Evolutionary conservation across 1,284 basidiomycete genomes (phyloP), one percentile per base, ranked within the genome.

Genomic region (Cerioporus squamosus): DNA sequence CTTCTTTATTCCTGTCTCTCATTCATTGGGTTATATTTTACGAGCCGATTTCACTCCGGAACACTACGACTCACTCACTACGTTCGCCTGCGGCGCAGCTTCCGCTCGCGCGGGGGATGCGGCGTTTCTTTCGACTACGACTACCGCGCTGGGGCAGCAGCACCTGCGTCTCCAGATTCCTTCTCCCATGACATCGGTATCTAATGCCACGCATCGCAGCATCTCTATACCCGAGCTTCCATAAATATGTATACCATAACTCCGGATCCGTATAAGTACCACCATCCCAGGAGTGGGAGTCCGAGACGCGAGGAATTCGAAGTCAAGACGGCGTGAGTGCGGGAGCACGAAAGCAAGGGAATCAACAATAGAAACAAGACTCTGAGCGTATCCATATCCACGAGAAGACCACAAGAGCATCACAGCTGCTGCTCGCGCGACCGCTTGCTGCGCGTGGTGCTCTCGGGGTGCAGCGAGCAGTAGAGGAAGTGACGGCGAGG

Each of bases 401-500:
- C 26, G 26, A 9, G n/a, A n/a, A n/a, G n/a, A n/a, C n/a, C n/a
- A n/a, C n/a, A n/a, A 29, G 26, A 29, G 26, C 15, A 20, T 64
- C 56, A 69, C 5, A 61, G 49, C 51, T 62, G 58, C 51, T 73
- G 58, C 51, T 73, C 71, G 42, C 70, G 66, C 46, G 70, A 67
- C 33, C 69, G 65, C 64, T 72, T 66, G 53, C 68, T 48, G 57
- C 69, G 72, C 31, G 63, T 55, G 9, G 61, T n/a, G n/a, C n/a
- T 59, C 48, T 75, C 74, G 23, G 54, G 61, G 65, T 87, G 90
- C 53, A 93, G 75, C 1, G 85, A 82, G 71, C 91, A 93, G 66
- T 88, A 93, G 31, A 93, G 76, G 72, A 93, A 93, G 71, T 93
- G 91, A 12, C 91, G 81, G 14, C 90, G 81, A 8, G 91, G 88